These are phyloP conservation scores for Albifimbria verrucaria DNA, from an alignment of 2,329 filamentous ascomycete genomes.

Conservation along the genomic window DNA sequence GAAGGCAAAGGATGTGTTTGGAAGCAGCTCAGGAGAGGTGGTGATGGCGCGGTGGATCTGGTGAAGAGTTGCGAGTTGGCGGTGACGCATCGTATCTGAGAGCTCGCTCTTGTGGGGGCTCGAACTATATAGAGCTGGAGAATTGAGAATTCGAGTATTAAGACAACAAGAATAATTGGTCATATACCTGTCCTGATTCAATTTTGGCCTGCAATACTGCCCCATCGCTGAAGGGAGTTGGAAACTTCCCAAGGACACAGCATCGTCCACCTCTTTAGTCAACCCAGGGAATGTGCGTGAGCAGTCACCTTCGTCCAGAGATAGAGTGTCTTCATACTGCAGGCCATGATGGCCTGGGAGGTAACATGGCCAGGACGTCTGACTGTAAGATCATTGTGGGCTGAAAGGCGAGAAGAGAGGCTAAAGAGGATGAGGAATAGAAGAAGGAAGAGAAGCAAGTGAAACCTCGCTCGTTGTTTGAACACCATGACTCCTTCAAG, in stretches of 20 bases:
- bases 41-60: constrained; percentile 50
- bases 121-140: constrained; percentile 43
- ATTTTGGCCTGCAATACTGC: constrained; percentile 39
- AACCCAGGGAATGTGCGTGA: constrained; percentile 41
- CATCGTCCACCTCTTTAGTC: constrained; percentile 42
- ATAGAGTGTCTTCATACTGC: constrained; percentile 35
- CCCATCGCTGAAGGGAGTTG: constrained; percentile 28
- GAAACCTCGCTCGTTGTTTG: not conserved
- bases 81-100: constrained; percentile 40
- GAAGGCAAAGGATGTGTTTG: constrained; percentile 50
- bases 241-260: constrained; percentile 42
- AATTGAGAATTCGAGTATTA: constrained; percentile 3
- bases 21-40: constrained; percentile 44
- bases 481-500: not conserved
- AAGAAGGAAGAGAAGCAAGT: not conserved
- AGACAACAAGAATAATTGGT: not conserved
- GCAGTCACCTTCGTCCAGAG: constrained; percentile 41
- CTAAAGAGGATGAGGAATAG: not conserved
- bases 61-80: constrained; percentile 49
- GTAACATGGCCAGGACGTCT: too few relatives aligned
- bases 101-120: constrained; percentile 36
- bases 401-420: not conserved
- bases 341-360: too few relatives aligned
- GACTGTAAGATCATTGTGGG: too few relatives aligned
- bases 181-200: constrained; percentile 23